phyloP scores from a whole-genome alignment of 2,329 filamentous ascomycete species.

The Trichoderma sp. region DNA sequence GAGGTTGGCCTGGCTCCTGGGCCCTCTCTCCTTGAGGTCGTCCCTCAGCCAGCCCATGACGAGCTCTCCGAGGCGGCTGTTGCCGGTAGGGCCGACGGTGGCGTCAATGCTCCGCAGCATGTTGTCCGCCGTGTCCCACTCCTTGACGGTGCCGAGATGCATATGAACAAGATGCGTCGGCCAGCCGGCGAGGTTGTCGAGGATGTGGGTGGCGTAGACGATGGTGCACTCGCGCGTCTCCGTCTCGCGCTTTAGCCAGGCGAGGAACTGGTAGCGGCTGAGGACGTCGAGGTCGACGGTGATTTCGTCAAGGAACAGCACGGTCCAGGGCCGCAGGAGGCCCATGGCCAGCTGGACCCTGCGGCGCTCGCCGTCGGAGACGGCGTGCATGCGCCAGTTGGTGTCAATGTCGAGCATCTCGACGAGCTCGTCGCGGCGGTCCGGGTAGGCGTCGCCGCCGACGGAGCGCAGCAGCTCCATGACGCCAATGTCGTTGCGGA shows the following conservation, averaged over 20 bases:
- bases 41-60: constrained; percentile 85
- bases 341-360: constrained; percentile 97
- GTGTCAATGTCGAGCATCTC: constrained; percentile 88
- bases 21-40: constrained; percentile 78
- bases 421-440: constrained; percentile 83
- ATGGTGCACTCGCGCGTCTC: constrained; percentile 81
- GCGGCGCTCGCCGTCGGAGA: constrained; percentile 87
- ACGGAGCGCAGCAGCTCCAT: constrained; percentile 81
- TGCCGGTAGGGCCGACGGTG: constrained; percentile 56
- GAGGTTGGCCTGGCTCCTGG: constrained; percentile 61
- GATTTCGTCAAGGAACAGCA: constrained; percentile 91
- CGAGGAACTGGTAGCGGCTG: constrained; percentile 79
- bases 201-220: constrained; percentile 95
- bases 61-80: constrained; percentile 82
- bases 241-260: constrained; percentile 85
- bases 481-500: constrained; percentile 92
- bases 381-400: constrained; percentile 92
- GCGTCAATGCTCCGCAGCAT: constrained; percentile 61
- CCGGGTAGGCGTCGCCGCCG: constrained; percentile 80
- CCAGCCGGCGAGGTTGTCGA: constrained; percentile 94
- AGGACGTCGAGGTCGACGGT: constrained; percentile 94
- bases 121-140: constrained; percentile 74
- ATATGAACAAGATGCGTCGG: constrained; percentile 96
- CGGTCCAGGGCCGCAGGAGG: constrained; percentile 84
- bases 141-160: constrained; percentile 84